phyloP scores from a whole-genome alignment of 1,284 basidiomycete genomes.

The Tremellales sp. region DNA sequence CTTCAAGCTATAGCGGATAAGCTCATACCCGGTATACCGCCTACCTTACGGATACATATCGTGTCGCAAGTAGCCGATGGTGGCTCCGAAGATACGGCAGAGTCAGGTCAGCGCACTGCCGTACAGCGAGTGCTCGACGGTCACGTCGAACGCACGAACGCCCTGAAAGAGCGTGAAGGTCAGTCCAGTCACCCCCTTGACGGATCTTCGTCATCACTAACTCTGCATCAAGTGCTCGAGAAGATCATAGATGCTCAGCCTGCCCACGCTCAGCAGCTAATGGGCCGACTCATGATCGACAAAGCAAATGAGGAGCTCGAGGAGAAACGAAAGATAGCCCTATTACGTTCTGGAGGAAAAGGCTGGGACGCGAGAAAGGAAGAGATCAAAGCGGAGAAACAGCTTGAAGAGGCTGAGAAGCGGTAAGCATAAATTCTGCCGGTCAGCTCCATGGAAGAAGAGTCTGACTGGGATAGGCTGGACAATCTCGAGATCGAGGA shows the following conservation, averaged over 20 bases:
- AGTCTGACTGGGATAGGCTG: constrained; percentile 20
- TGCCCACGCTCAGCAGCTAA: constrained; percentile 21
- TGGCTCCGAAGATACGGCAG: constrained; percentile 15
- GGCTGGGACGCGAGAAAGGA: constrained; percentile 60
- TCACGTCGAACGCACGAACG: constrained; percentile 34
- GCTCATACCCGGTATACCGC: constrained; percentile 55
- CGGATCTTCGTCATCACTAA: constrained; percentile 4
- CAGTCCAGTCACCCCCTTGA: constrained; percentile 6
- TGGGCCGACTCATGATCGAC: constrained; percentile 27
- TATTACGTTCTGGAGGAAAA: constrained; percentile 58
- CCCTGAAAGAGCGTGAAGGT: constrained; percentile 37
- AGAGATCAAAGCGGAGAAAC: constrained; percentile 55
- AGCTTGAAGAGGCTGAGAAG: constrained; percentile 36
- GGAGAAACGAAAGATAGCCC: constrained; percentile 56
- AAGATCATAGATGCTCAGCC: constrained; percentile 11
- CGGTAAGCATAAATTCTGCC: constrained; percentile 21
- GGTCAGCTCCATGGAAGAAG: background rate
- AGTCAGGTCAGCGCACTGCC: constrained; percentile 13
- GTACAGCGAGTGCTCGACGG: constrained; percentile 46
- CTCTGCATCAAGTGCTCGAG: constrained; percentile 40
- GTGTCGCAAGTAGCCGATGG: constrained; percentile 54
- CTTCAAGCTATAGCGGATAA: constrained; percentile 51
- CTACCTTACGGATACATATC: constrained; percentile 55
- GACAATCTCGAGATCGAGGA: background rate
- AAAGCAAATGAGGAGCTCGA: constrained; percentile 49